phyloP scores from a whole-genome alignment of 2,329 filamentous ascomycete species.

The Trematosphaeria pertusa region DNA sequence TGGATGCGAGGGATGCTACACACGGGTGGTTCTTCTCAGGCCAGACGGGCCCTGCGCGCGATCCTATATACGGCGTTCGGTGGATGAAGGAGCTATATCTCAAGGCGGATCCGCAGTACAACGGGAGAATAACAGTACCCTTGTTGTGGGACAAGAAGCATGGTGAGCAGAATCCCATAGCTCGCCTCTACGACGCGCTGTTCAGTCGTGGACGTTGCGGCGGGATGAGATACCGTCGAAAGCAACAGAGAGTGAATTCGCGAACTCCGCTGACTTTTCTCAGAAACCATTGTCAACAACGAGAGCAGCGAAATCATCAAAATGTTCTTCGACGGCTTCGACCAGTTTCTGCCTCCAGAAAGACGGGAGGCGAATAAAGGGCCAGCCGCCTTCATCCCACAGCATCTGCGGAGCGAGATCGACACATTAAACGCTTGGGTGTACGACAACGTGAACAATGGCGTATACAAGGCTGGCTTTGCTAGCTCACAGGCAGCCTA shows the following conservation, averaged over 20 bases:
- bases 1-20: constrained; percentile 41
- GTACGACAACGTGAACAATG: constrained; percentile 68
- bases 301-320: constrained; percentile 45
- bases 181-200: neutral
- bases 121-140: constrained; percentile 77
- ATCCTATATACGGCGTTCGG: constrained; percentile 41
- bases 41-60: constrained; percentile 29
- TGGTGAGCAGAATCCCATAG: constrained; percentile 15
- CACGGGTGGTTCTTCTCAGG: constrained; percentile 45
- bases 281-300: constrained; percentile 44
- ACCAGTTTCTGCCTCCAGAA: constrained; percentile 46
- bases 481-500: constrained; percentile 85
- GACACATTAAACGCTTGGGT: constrained; percentile 82
- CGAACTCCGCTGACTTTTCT: constrained; percentile 15
- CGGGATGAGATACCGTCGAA: neutral
- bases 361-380: constrained; percentile 62
- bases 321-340: constrained; percentile 43
- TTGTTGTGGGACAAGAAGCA: constrained; percentile 75
- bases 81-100: constrained; percentile 72
- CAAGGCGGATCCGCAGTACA: constrained; percentile 62
- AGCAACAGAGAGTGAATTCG: neutral
- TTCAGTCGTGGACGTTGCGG: neutral
- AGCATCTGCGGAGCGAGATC: constrained; percentile 69
- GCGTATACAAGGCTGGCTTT: constrained; percentile 72
- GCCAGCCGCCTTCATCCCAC: constrained; percentile 71